These are phyloP conservation scores for Lactifluus hygrophoroides DNA, from an alignment of 768 basidiomycete species.

Conservation along the genomic window DNA sequence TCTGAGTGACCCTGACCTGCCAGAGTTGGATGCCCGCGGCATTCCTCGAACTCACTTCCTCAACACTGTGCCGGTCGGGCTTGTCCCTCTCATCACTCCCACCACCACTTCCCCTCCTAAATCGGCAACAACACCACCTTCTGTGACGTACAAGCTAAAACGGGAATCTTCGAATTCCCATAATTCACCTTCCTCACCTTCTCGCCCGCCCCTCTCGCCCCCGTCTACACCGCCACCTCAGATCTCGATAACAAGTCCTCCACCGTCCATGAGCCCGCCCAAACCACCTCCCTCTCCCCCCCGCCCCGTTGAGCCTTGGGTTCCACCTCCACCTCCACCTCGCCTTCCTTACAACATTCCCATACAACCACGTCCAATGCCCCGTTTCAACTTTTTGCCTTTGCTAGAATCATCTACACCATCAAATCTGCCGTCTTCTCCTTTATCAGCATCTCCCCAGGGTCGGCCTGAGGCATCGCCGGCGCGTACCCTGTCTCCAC, in stretches of 20 bases:
- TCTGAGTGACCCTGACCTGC: constrained; percentile 12
- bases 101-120: background rate
- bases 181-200: background rate
- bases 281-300: background rate
- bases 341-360: constrained; percentile 17
- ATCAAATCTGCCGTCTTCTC: background rate
- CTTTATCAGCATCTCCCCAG: background rate
- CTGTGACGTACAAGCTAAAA: background rate
- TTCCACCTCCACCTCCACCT: constrained; percentile 14
- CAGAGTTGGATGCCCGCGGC: constrained; percentile 5
- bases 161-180: background rate
- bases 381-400: constrained; percentile 19
- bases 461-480: background rate
- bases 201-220: constrained; percentile 8
- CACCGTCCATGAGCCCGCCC: background rate
- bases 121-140: background rate
- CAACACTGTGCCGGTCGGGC: constrained; percentile 16
- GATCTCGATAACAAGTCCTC: background rate
- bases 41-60: constrained; percentile 18
- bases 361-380: constrained; percentile 3
- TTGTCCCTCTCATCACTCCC: constrained; percentile 14
- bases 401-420: constrained; percentile 9
- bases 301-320: background rate
- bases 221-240: constrained; percentile 13
- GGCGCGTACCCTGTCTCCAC: background rate